These are phyloP conservation scores for Rhodotorula sp. DNA, from an alignment of 1,284 basidiomycete genomes.

Conservation along the genomic window DNA sequence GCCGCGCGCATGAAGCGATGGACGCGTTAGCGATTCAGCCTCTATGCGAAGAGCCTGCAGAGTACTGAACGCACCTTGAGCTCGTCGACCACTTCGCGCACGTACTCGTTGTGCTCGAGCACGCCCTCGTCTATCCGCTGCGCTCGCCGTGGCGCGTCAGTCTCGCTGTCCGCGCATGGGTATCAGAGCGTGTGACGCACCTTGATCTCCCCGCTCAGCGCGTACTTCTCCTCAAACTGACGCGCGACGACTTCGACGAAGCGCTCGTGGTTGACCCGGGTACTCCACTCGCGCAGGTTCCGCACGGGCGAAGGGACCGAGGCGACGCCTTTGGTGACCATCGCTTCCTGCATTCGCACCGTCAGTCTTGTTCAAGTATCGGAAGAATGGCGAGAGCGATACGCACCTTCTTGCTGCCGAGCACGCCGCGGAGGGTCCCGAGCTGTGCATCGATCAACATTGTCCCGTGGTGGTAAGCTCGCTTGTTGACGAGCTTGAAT, in stretches of 20 bases:
- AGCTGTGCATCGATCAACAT: slow-evolving; percentile 89
- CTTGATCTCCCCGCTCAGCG: slow-evolving; percentile 27
- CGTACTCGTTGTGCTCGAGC: slow-evolving; percentile 58
- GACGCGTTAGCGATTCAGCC: neutral
- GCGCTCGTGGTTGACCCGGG: slow-evolving; percentile 62
- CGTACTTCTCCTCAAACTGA: slow-evolving; percentile 71
- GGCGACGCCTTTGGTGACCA: slow-evolving; percentile 81
- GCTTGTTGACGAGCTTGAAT: slow-evolving; percentile 87
- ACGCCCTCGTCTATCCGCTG: slow-evolving; percentile 57
- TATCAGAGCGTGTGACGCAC: slow-evolving; percentile 9
- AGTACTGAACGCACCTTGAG: slow-evolving; percentile 59
- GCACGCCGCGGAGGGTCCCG: slow-evolving; percentile 67
- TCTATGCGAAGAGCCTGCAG: neutral
- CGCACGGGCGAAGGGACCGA: slow-evolving; percentile 90
- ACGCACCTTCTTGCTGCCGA: slow-evolving; percentile 70
- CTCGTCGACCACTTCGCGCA: slow-evolving; percentile 69
- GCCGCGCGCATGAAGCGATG: neutral
- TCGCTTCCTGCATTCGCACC: slow-evolving; percentile 59
- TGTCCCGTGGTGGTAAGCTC: slow-evolving; percentile 98
- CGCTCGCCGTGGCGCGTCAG: slow-evolving; percentile 46
- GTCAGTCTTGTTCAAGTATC: neutral
- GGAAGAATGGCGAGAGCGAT: neutral
- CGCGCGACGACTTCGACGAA: slow-evolving; percentile 72
- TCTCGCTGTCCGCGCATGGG: neutral
- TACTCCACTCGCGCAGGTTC: slow-evolving; percentile 65